These are phyloP conservation scores for Anethum foeniculum DNA, from an alignment of 140 eudicot genomes.

Conservation along the genomic window DNA sequence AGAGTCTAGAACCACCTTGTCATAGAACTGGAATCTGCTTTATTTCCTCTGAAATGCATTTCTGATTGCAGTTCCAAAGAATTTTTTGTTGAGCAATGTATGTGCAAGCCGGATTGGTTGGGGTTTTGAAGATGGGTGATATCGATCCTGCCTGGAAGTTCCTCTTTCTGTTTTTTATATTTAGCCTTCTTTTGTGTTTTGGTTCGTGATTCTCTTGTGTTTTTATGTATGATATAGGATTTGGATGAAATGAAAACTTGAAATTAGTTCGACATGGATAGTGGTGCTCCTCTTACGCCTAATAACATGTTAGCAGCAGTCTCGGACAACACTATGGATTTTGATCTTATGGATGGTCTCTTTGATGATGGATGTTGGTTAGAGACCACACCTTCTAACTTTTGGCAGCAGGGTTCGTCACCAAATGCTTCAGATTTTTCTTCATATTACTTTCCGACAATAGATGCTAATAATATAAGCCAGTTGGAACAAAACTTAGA, in stretches of 20 bases:
- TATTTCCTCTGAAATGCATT: slow-evolving; percentile 17
- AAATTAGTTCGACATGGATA: slow-evolving; percentile 22
- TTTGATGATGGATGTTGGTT: slow-evolving; percentile 48
- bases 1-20: neutral
- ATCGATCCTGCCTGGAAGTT: slow-evolving; percentile 26
- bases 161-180: slow-evolving; percentile 30
- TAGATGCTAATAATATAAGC: slow-evolving; percentile 5
- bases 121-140: slow-evolving; percentile 19
- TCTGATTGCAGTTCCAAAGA: slow-evolving; percentile 35
- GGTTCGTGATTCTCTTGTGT: slow-evolving; percentile 19
- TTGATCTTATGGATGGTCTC: slow-evolving; percentile 38
- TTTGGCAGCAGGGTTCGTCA: slow-evolving; percentile 21
- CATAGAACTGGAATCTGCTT: slow-evolving; percentile 14
- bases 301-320: slow-evolving; percentile 17
- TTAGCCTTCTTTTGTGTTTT: slow-evolving; percentile 25
- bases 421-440: slow-evolving; percentile 19
- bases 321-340: slow-evolving; percentile 15
- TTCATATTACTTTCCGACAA: slow-evolving; percentile 3
- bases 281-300: slow-evolving; percentile 23
- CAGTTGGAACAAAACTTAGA: slow-evolving; percentile 9
- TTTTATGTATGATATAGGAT: slow-evolving; percentile 12
- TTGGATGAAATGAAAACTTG: slow-evolving; percentile 7
- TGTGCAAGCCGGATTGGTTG: slow-evolving; percentile 22
- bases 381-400: slow-evolving; percentile 29
- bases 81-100: slow-evolving; percentile 18